Percentiles rank a stretch among this genome's conserved stretches.
Evolutionary conservation across 306 rosid species (phyloP).

Genomic region (Rosa chinensis): DNA sequence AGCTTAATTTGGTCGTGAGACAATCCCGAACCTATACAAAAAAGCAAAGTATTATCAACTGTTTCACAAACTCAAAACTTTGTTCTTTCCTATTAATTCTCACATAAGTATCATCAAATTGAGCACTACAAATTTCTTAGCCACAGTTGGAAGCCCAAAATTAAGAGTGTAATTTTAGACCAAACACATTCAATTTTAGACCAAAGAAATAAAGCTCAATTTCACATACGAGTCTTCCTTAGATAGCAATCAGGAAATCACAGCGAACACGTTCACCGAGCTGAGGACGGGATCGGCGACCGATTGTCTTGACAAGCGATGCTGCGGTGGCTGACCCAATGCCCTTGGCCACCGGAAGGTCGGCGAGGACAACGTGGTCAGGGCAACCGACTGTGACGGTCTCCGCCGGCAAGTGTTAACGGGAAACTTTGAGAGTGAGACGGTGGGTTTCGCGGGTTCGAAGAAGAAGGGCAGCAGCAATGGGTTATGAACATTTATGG

Average conservation of each 20-base stretch:
- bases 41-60: too few relatives aligned
- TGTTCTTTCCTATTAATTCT: too few relatives aligned
- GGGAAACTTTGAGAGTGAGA: too few relatives aligned
- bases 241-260: constrained; percentile 81
- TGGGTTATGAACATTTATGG: too few relatives aligned
- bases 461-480: too few relatives aligned
- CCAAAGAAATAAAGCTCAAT: background rate
- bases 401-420: constrained; percentile 45
- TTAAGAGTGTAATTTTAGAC: background rate
- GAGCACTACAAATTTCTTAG: too few relatives aligned
- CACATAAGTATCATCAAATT: too few relatives aligned
- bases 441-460: background rate
- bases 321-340: constrained; percentile 77
- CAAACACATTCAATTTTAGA: background rate
- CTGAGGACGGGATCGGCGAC: constrained; percentile 94
- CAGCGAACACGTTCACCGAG: constrained; percentile 97
- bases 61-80: too few relatives aligned
- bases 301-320: constrained; percentile 69
- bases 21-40: too few relatives aligned
- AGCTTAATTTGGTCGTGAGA: too few relatives aligned
- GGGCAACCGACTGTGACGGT: constrained; percentile 67
- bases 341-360: constrained; percentile 97
- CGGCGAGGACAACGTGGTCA: constrained; percentile 91
- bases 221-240: constrained; percentile 77
- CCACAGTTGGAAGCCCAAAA: too few relatives aligned